Percentiles rank a stretch among this genome's conserved stretches.
Conservation (phyloP, 352 stramenopile species). For the Phytophthora sp. region DNA sequence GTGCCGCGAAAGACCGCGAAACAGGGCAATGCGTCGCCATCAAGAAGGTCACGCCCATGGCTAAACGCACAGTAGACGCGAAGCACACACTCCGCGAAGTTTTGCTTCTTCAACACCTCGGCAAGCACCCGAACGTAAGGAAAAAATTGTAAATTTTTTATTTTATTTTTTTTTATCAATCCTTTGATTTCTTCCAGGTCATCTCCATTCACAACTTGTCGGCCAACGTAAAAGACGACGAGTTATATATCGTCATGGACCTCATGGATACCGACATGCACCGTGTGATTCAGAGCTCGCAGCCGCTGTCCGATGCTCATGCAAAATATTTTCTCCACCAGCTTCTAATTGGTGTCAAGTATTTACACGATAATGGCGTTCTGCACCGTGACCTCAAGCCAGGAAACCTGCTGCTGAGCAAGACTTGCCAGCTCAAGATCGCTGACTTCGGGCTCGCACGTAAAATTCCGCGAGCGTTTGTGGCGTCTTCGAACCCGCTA, state of each 20-base stretch:
- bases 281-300: slow-evolving; percentile 85
- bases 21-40: slow-evolving; percentile 88
- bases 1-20: slow-evolving; percentile 75
- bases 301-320: slow-evolving; percentile 73
- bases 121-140: slow-evolving; percentile 85
- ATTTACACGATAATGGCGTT: slow-evolving; percentile 78
- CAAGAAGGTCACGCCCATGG: slow-evolving; percentile 92
- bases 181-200: slow-evolving; percentile 72
- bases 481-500: background rate
- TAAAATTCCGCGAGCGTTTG: slow-evolving; percentile 47
- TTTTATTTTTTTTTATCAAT: no score
- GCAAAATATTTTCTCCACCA: slow-evolving; percentile 94
- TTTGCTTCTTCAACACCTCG: slow-evolving; percentile 84
- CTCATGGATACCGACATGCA: slow-evolving; percentile 95
- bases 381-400: slow-evolving; percentile 87
- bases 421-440: slow-evolving; percentile 83
- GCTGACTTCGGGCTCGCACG: slow-evolving; percentile 79
- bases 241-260: slow-evolving; percentile 96
- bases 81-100: slow-evolving; percentile 92
- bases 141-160: no score
- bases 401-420: slow-evolving; percentile 81
- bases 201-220: slow-evolving; percentile 84
- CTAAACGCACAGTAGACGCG: slow-evolving; percentile 75
- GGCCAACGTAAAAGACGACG: slow-evolving; percentile 89
- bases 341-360: slow-evolving; percentile 86